Evolutionary conservation across 1,284 basidiomycete genomes (phyloP).

Genomic region (Leccinum pachyderme): DNA sequence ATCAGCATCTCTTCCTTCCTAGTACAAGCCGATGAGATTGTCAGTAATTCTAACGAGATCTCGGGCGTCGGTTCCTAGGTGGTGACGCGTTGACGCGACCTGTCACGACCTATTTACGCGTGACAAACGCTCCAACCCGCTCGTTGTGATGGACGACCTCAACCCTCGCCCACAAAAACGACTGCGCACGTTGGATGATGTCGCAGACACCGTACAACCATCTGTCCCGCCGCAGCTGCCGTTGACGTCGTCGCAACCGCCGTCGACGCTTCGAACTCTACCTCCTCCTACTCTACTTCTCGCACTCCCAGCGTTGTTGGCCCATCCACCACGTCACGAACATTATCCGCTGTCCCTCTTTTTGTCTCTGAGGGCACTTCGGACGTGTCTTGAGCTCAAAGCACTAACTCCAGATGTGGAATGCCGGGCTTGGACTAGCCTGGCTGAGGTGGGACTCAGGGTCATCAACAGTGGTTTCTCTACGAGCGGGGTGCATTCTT

Average conservation of each 20-base stretch:
- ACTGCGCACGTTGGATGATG: slow-evolving; percentile 16
- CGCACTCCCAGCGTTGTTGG: slow-evolving; percentile 55
- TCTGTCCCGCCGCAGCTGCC: not conserved
- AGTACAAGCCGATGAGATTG: too few relatives aligned
- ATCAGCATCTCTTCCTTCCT: too few relatives aligned
- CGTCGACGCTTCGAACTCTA: slow-evolving; percentile 32
- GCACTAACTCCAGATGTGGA: slow-evolving; percentile 58
- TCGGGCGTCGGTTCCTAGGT: not conserved
- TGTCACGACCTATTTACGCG: slow-evolving; percentile 32
- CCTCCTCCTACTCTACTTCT: slow-evolving; percentile 54
- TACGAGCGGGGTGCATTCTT: slow-evolving; percentile 37
- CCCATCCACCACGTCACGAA: slow-evolving; percentile 60
- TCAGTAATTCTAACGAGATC: too few relatives aligned
- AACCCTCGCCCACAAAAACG: slow-evolving; percentile 30
- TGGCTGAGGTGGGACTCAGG: slow-evolving; percentile 64
- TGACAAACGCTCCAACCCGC: slow-evolving; percentile 15
- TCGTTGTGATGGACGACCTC: slow-evolving; percentile 20
- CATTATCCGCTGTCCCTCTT: slow-evolving; percentile 52
- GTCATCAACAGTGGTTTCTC: slow-evolving; percentile 47
- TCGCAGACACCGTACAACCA: not conserved
- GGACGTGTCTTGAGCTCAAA: slow-evolving; percentile 49
- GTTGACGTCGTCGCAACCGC: not conserved
- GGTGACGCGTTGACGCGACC: slow-evolving; percentile 17
- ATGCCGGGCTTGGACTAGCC: slow-evolving; percentile 62
- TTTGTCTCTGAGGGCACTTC: slow-evolving; percentile 53